Percentiles rank a stretch among this genome's conserved stretches.
phyloP scores from a whole-genome alignment of 257 asterid genomes.

The Solanum tacnaense region DNA sequence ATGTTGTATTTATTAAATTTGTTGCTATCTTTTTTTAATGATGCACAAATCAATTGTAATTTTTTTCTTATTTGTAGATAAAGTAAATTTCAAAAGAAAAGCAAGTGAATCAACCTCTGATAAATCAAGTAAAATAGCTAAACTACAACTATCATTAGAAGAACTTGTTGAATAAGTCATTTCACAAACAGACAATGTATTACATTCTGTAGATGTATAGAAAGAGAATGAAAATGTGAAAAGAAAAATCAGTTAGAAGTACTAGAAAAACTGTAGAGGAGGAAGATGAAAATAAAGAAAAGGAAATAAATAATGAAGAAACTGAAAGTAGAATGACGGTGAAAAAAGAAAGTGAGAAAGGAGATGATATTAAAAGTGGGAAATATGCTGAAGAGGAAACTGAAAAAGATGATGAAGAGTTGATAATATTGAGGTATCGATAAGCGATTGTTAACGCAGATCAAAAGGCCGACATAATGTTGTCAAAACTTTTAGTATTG shows the following conservation, averaged over 20 bases:
- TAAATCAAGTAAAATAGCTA: background rate
- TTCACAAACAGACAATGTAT: background rate
- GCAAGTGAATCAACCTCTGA: background rate
- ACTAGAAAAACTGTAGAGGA: background rate
- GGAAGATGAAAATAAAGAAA: background rate
- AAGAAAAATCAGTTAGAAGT: background rate
- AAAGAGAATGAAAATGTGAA: background rate
- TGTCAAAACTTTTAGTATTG: no score
- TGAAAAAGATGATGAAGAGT: no score
- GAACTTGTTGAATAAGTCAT: background rate
- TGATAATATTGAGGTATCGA: no score
- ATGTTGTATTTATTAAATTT: no score
- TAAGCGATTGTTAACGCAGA: no score
- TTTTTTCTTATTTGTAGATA: background rate
- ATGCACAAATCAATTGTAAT: background rate
- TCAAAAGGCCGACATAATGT: no score
- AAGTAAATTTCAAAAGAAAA: no score
- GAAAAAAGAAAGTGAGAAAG: no score
- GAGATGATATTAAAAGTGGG: background rate
- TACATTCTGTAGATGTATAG: no score
- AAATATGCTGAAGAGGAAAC: no score
- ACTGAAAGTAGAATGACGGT: background rate
- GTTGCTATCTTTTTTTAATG: no score
- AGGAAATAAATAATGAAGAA: background rate
- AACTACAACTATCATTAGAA: no score